Evolutionary conservation across 2,329 filamentous ascomycete genomes (phyloP), one percentile per base, ranked within the genome.

Genomic region (Neonectria punicea): DNA sequence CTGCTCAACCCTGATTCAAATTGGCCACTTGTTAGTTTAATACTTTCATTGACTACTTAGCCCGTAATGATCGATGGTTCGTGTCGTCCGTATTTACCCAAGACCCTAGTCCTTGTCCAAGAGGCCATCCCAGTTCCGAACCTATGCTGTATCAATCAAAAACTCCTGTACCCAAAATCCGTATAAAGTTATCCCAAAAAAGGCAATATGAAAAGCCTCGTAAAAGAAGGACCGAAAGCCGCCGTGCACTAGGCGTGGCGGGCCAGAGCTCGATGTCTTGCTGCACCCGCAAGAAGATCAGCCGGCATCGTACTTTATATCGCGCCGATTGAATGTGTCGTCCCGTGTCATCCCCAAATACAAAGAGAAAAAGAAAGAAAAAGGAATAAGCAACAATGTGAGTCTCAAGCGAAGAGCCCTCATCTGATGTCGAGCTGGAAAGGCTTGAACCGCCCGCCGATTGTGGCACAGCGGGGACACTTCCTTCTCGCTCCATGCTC

Each of bases 391-490:
- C 44, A 20, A 64, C 32, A 71, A 72, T 69, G 63, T 67, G 63
- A 69, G 62, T 62, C 62, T 59, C 47, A 18, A 53, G 25, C 18
- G 51, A 68, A 57, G 61, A 51, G 50, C 43, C 53, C 69, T 89
- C 82, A 93, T 83, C 91, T 85, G 67, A 96, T 91, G 75, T 95
- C 92, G 76, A 96, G 84, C 80, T 94, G 92, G 79, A 96, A 94
- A 46, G 92, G 92, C 80, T 95, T 95, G 81, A 93, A 95, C 67
- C 90, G 88, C 58, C 91, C 91, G 59, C 92, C 92, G 67, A 94
- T 90, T 43, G 90, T 93, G 60, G 90, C 90, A 77, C 93, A 96
- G 69, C 90, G 86, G 63, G 93, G 92, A 81, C 93, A 96, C 77
- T 92, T 92, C 74, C 91, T 87, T 67, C 91, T 82, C 13, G 92